A percentile compares a stretch with the other conserved stretches of the same genome.
Evolutionary conservation across 768 basidiomycete genomes (phyloP).

Genomic region (Pholiota molesta): DNA sequence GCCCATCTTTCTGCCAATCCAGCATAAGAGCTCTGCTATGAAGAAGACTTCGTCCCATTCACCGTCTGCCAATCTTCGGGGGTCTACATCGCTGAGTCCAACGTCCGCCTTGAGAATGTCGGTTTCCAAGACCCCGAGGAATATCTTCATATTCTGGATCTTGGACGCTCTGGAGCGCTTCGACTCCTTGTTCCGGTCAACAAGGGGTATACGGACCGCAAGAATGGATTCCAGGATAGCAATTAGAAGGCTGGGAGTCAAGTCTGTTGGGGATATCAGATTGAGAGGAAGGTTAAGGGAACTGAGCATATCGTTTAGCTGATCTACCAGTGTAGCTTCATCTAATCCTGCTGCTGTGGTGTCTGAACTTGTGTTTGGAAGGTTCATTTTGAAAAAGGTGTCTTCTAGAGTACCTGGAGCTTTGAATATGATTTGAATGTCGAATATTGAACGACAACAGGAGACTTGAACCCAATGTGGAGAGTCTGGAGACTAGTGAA

Average conservation of each 20-base stretch:
- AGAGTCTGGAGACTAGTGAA: too few relatives aligned
- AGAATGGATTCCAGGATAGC: slow-evolving; percentile 70
- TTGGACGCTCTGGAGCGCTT: slow-evolving; percentile 35
- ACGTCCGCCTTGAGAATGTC: slow-evolving; percentile 65
- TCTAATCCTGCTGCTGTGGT: slow-evolving; percentile 9
- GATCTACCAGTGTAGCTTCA: slow-evolving; percentile 28
- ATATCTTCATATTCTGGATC: slow-evolving; percentile 71
- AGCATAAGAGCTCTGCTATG: slow-evolving; percentile 68
- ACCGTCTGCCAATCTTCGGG: slow-evolving; percentile 62
- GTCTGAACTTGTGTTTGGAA: background rate
- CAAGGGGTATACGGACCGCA: slow-evolving; percentile 52
- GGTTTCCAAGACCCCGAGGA: slow-evolving; percentile 71
- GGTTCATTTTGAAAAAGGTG: slow-evolving; percentile 1
- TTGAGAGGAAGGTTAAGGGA: slow-evolving; percentile 47
- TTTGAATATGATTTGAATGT: background rate
- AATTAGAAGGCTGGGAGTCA: slow-evolving; percentile 73
- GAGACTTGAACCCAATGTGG: too few relatives aligned
- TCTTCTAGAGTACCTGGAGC: background rate
- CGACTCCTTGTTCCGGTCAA: slow-evolving; percentile 36
- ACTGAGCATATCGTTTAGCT: slow-evolving; percentile 51
- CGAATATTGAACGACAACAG: background rate
- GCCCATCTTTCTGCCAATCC: slow-evolving; percentile 57
- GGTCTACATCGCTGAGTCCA: slow-evolving; percentile 68
- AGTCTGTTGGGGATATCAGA: slow-evolving; percentile 56
- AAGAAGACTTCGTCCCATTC: slow-evolving; percentile 69